Evolutionary conservation across 164 flowering plant genomes (phyloP), one percentile per base, ranked within the genome.

Genomic region (Annona squamosa): DNA sequence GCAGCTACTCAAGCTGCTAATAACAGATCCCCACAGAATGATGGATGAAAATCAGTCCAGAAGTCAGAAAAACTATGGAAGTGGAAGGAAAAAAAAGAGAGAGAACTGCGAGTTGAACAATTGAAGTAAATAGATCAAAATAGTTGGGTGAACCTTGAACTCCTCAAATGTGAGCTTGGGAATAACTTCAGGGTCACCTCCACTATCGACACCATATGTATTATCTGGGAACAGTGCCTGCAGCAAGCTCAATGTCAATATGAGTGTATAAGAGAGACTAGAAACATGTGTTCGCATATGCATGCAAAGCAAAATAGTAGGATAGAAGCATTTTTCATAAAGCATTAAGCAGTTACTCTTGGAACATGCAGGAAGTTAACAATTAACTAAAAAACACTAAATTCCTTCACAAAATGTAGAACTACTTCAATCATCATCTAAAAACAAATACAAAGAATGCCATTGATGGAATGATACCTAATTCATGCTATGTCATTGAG

Each of bases 131-230:
- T 56, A 26, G 37, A 26, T 26, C 37, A 26, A 26, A 26, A 26
- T 26, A 26, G 37, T 26, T 26, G 46, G 42, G 43, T 0, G 71
- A 70, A 95, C 99, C 99, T 91, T 89, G 79, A 95, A 95, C 76
- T 93, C 98, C 81, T 93, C 97, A 85, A 83, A 95, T 44, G 97
- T 89, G 63, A 95, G 86, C 73, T 89, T 89, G 9, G 99, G 98
- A 78, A 95, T 95, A 73, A 79, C 97, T 83, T 84, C 82, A 37
- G 99, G 99, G 80, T 95, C 99, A 72, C 99, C 99, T 70, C 99
- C 99, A 82, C 99, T 95, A 74, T 95, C 99, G 73, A 95, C 99
- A 67, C 99, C 99, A 82, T 95, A 95, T 0, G 99, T 86, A 80
- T 89, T 95, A 80, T 93, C 88, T 43, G 99, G 99, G 81, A 87